Base-by-base conservation (phyloP, 495 filamentous ascomycete genomes). In the Talaromyces wortmannii region DNA sequence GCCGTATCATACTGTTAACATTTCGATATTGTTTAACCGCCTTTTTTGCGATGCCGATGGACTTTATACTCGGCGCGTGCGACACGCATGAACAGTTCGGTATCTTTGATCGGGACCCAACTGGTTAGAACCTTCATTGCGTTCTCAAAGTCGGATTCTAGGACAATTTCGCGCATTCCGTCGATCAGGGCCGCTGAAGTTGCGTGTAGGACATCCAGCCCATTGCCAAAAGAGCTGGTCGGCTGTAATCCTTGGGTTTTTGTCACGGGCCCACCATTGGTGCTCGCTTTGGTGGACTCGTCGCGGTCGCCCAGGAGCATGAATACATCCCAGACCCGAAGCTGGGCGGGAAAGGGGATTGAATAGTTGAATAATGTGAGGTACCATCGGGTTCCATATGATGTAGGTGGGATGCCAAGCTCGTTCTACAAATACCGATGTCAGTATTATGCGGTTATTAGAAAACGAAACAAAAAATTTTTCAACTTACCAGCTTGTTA, bases 321-420 rank as follows among this genome's bases (percentile, higher is more conserved):
- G 71, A 99, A 97, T 0, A 95, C 90, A 63, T 99, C 94, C 94
- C 94, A 99, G 5, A 99, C 89, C 48, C 94, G 86, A n/a, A 99
- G 87, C 65, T 99, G 94, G 8, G 95, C 95, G 0, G 90, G 81
- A 63, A 97, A 99, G 3, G 94, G 94, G 56, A 99, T 90, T 15
- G 90, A 95, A 59, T 97, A 88, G 71, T 97, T 97, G 78, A 99
- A 99, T 6, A 99, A 80, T 3, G 94, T 99, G 31, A 99, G 79
- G 65, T 99, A 99, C 94, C 94, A 99, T 30, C 91, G 78, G 0
- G 92, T 97, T 31, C 91, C 95, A 67, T 97, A 99, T 17, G 91
- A 85, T 6, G 91, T 99, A 15, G 91, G 83, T 44, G 87, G 81
- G 58, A 99, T 94, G 47, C 78, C 76, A 15, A 96, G 78, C 60